Percentiles rank a stretch among this genome's conserved stretches.
Evolutionary conservation across 352 stramenopile species (phyloP).

Genomic region (Phytophthora cactorum): DNA sequence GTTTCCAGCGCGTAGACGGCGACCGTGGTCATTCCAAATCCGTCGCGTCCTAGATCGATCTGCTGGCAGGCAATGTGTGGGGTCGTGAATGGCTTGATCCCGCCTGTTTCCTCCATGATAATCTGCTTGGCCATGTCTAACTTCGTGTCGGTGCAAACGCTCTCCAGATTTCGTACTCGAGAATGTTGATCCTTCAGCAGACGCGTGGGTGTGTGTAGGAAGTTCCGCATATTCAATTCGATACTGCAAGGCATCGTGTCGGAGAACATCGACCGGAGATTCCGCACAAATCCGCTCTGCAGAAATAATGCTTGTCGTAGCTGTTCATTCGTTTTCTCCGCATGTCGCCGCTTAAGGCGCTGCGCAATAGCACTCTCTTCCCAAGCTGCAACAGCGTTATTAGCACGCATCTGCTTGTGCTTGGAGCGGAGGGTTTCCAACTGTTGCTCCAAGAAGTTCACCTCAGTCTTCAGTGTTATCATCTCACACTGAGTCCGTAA

Average conservation of each 20-base stretch:
- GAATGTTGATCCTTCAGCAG: slow-evolving; percentile 21
- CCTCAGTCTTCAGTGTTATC: slow-evolving; percentile 47
- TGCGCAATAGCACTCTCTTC: slow-evolving; percentile 53
- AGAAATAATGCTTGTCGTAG: slow-evolving; percentile 37
- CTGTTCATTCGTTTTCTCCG: slow-evolving; percentile 33
- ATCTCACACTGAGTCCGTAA: slow-evolving; percentile 28
- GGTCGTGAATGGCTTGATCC: slow-evolving; percentile 19
- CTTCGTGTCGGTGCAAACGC: slow-evolving; percentile 34
- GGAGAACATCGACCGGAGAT: slow-evolving; percentile 34
- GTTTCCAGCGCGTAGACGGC: slow-evolving; percentile 38
- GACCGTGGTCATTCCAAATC: slow-evolving; percentile 43
- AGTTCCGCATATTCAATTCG: slow-evolving; percentile 39
- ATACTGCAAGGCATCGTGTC: slow-evolving; percentile 25
- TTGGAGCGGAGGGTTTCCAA: slow-evolving; percentile 41
- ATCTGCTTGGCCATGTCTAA: slow-evolving; percentile 38
- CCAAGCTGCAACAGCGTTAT: slow-evolving; percentile 39
- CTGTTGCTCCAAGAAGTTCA: slow-evolving; percentile 45
- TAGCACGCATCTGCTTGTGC: slow-evolving; percentile 43
- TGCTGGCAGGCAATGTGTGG: slow-evolving; percentile 30
- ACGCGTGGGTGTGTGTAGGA: slow-evolving; percentile 36
- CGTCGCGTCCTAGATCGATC: slow-evolving; percentile 22
- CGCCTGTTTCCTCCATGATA: slow-evolving; percentile 30
- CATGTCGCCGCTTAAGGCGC: slow-evolving; percentile 44
- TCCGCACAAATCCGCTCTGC: slow-evolving; percentile 32
- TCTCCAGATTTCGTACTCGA: slow-evolving; percentile 26